Conservation (phyloP, 2,329 filamentous ascomycete genomes). For the Fusarium anthophilum region DNA sequence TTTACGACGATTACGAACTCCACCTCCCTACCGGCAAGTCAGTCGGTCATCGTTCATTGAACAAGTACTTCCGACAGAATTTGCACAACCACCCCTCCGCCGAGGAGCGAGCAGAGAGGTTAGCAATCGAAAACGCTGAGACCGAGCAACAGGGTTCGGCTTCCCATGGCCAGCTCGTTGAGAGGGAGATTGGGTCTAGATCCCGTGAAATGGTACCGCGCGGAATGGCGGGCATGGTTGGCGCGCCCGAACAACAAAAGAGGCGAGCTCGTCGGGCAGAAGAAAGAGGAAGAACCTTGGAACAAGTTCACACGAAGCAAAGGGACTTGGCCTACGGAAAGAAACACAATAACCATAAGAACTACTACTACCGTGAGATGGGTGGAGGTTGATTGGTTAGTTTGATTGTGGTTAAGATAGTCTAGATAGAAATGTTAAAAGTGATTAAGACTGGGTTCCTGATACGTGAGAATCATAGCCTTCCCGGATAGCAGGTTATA, state of each 20-base stretch:
- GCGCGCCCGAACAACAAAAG: conserved; percentile 80
- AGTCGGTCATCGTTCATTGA: conserved; percentile 88
- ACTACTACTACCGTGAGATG: conserved; percentile 63
- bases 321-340: conserved; percentile 78
- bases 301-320: conserved; percentile 68
- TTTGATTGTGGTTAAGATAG: too few species aligned
- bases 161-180: conserved; percentile 47
- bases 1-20: conserved; percentile 92
- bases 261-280: conserved; percentile 72
- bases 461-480: too few species aligned
- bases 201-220: conserved; percentile 70
- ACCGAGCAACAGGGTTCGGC: conserved; percentile 45
- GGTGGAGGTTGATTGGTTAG: conserved; percentile 51
- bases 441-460: background rate
- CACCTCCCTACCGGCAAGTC: conserved; percentile 90
- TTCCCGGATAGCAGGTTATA: too few species aligned
- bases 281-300: conserved; percentile 73
- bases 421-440: background rate
- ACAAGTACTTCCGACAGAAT: conserved; percentile 93
- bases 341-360: conserved; percentile 77
- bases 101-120: conserved; percentile 76
- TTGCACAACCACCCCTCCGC: conserved; percentile 82
- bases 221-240: conserved; percentile 80
- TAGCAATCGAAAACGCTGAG: conserved; percentile 63
- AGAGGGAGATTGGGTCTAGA: conserved; percentile 52